These are phyloP conservation scores for Suhomyces pyralidae DNA, from an alignment of 805 yeast species.

Conservation along the genomic window DNA sequence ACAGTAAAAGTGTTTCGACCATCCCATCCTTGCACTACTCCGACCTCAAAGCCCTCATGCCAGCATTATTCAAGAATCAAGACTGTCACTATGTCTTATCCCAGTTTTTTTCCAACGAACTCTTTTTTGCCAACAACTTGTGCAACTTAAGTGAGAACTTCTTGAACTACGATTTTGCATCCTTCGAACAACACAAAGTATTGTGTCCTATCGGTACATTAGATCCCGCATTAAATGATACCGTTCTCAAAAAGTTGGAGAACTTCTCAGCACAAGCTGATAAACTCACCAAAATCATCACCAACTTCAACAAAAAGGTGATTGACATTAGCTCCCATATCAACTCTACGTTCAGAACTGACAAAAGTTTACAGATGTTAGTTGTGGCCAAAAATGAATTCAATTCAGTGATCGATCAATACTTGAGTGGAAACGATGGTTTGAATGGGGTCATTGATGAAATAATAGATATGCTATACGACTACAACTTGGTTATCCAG, in stretches of 20 bases:
- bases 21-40: neutral
- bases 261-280: conserved; percentile 5
- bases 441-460: conserved; percentile 9
- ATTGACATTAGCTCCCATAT: neutral
- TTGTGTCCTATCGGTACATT: conserved; percentile 5
- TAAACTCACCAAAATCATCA: conserved; percentile 4
- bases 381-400: conserved; percentile 6
- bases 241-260: conserved; percentile 4
- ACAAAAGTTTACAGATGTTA: conserved; percentile 4
- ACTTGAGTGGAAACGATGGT: conserved; percentile 8
- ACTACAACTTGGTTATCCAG: conserved; percentile 9
- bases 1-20: neutral
- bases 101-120: conserved; percentile 14
- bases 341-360: neutral
- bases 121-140: conserved; percentile 13
- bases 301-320: conserved; percentile 8
- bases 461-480: conserved; percentile 11
- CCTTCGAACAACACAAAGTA: conserved; percentile 3
- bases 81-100: neutral
- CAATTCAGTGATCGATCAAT: conserved; percentile 5
- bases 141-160: conserved; percentile 10
- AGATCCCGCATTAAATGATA: neutral
- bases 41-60: conserved; percentile 5
- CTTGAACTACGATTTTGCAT: conserved; percentile 7
- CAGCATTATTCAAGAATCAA: conserved; percentile 4